Evolutionary conservation across 768 basidiomycete genomes (phyloP).

Genomic region (Porphyrellus cyaneotinctus): DNA sequence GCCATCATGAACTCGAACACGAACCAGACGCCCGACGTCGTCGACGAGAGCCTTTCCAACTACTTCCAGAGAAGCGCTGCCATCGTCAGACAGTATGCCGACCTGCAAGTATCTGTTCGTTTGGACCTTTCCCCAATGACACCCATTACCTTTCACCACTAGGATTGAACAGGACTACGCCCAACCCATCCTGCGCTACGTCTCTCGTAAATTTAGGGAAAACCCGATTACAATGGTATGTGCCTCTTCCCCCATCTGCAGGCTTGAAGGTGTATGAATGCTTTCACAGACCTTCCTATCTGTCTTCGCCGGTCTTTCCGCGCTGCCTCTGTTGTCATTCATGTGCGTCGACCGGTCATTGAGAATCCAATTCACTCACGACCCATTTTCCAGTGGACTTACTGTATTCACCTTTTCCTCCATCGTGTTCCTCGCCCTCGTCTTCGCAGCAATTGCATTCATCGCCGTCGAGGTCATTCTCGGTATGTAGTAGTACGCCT

Average conservation of each 20-base stretch:
- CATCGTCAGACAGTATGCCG: constrained; percentile 29
- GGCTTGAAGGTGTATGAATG: constrained; percentile 3
- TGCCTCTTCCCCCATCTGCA: background rate
- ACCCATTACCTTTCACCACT: background rate
- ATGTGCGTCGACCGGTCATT: constrained; percentile 31
- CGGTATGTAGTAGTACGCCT: constrained; percentile 16
- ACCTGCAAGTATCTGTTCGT: constrained; percentile 19
- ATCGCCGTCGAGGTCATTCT: constrained; percentile 28
- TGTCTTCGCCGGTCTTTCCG: constrained; percentile 37
- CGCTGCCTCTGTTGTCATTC: constrained; percentile 34
- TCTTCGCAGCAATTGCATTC: constrained; percentile 31
- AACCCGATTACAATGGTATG: constrained; percentile 27
- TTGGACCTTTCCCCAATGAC: background rate
- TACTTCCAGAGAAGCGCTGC: constrained; percentile 29
- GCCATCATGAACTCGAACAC: constrained; percentile 13
- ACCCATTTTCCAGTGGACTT: constrained; percentile 20
- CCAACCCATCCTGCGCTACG: constrained; percentile 34
- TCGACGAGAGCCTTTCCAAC: constrained; percentile 19
- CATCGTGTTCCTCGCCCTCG: constrained; percentile 36
- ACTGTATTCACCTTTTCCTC: constrained; percentile 36
- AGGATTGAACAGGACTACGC: constrained; percentile 46
- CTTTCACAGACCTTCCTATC: constrained; percentile 38
- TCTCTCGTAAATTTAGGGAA: constrained; percentile 18
- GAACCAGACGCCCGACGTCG: background rate
- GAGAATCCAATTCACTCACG: constrained; percentile 6